These are phyloP conservation scores for Pichia sp. DNA, from an alignment of 1,139 yeast species.

Conservation along the genomic window DNA sequence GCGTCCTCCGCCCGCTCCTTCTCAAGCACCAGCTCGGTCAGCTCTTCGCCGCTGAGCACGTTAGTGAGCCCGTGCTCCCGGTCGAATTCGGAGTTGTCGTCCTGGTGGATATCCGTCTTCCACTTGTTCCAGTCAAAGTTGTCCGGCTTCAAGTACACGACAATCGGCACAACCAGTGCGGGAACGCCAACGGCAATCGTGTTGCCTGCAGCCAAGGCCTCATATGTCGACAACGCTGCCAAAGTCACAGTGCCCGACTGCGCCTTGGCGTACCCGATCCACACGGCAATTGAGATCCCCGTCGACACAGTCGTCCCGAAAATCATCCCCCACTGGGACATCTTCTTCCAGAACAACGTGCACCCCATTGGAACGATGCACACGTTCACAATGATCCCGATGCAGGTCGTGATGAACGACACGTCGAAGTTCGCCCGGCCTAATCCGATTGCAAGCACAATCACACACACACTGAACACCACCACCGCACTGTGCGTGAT, in stretches of 20 bases:
- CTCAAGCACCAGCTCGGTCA: conserved; percentile 27
- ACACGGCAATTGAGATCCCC: conserved; percentile 55
- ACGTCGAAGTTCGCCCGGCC: conserved; percentile 77
- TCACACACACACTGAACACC: conserved; percentile 35
- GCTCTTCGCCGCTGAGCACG: conserved; percentile 33
- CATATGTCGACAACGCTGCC: conserved; percentile 45
- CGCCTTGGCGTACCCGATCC: conserved; percentile 60
- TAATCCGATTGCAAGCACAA: conserved; percentile 40
- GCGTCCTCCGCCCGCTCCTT: conserved; percentile 24
- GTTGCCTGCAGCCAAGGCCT: conserved; percentile 39
- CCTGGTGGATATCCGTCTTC: conserved; percentile 49
- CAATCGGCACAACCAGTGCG: conserved; percentile 57
- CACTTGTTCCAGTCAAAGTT: conserved; percentile 69
- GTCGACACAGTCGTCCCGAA: conserved; percentile 62
- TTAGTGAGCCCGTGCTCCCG: conserved; percentile 28
- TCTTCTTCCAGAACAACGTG: conserved; percentile 65
- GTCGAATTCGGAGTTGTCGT: conserved; percentile 55
- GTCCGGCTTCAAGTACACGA: conserved; percentile 66
- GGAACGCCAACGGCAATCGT: conserved; percentile 78
- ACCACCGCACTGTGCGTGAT: conserved; percentile 40
- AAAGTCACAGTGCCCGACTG: conserved; percentile 53
- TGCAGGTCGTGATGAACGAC: conserved; percentile 81
- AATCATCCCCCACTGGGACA: conserved; percentile 58
- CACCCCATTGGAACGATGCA: conserved; percentile 77
- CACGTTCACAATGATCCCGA: conserved; percentile 84